A percentile compares a stretch with the other conserved stretches of the same genome.
These are phyloP conservation scores for Hypoxylon lenormandii DNA, from an alignment of 495 filamentous ascomycete species.

Conservation along the genomic window DNA sequence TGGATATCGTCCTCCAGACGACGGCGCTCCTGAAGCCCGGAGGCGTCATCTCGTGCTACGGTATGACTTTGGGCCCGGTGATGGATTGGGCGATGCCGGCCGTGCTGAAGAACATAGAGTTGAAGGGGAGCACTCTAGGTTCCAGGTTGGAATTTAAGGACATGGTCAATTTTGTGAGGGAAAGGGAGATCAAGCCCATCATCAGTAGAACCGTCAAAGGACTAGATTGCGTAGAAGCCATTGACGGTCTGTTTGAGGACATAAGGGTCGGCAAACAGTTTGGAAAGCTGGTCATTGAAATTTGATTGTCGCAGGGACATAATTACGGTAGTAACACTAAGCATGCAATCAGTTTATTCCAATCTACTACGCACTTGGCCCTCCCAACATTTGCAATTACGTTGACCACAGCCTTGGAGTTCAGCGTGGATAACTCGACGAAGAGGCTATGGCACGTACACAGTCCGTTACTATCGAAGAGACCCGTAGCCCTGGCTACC, in stretches of 20 bases:
- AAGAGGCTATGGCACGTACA: too few species aligned
- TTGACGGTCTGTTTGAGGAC: constrained; percentile 76
- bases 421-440: too few species aligned
- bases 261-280: constrained; percentile 78
- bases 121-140: constrained; percentile 77
- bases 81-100: constrained; percentile 76
- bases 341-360: too few species aligned
- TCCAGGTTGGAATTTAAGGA: constrained; percentile 76
- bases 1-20: constrained; percentile 70
- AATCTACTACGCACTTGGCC: too few species aligned
- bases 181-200: constrained; percentile 71
- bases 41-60: constrained; percentile 76
- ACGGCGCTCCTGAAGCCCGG: constrained; percentile 69
- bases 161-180: constrained; percentile 76
- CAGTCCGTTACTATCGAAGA: too few species aligned
- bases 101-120: constrained; percentile 78
- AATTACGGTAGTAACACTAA: too few species aligned
- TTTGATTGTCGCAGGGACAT: constrained; percentile 7
- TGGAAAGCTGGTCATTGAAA: constrained; percentile 73
- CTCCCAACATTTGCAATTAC: too few species aligned
- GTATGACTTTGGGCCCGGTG: constrained; percentile 78
- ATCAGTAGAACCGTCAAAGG: constrained; percentile 69
- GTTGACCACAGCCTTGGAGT: too few species aligned
- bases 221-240: constrained; percentile 70
- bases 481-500: too few species aligned